phyloP scores from a whole-genome alignment of 1,284 basidiomycete genomes.

The Coniferiporia weirii region DNA sequence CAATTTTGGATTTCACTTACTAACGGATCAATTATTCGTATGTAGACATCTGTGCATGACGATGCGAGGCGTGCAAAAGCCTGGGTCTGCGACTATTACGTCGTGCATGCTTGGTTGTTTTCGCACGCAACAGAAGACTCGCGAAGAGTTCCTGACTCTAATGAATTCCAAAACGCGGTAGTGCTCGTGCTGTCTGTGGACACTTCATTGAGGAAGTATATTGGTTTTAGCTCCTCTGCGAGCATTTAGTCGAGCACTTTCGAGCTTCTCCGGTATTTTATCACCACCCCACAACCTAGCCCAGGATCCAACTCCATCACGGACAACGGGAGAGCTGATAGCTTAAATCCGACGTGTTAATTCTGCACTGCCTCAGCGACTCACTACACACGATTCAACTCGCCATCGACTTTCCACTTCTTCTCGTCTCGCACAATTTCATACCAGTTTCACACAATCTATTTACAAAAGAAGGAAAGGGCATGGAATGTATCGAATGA shows the following conservation, averaged over 20 bases:
- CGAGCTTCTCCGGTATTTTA: slow-evolving; percentile 24
- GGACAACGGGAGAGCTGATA: background rate
- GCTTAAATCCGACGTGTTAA: background rate
- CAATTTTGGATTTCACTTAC: background rate
- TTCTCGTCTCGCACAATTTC: background rate
- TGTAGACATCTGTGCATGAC: slow-evolving; percentile 97
- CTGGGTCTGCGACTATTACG: slow-evolving; percentile 91
- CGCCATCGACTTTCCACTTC: background rate
- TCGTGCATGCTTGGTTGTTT: slow-evolving; percentile 99
- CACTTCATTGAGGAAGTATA: too few species aligned
- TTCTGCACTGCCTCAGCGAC: background rate
- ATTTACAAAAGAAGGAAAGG: too few species aligned
- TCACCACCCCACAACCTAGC: slow-evolving; percentile 22
- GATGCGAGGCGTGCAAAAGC: slow-evolving; percentile 99
- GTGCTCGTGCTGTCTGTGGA: background rate
- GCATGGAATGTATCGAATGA: too few species aligned
- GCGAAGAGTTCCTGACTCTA: slow-evolving; percentile 88
- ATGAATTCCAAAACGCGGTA: slow-evolving; percentile 41
- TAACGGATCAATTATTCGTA: slow-evolving; percentile 8
- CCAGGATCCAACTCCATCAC: slow-evolving; percentile 15
- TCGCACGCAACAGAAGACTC: slow-evolving; percentile 93
- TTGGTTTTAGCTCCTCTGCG: too few species aligned
- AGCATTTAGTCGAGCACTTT: too few species aligned
- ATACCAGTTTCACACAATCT: background rate
- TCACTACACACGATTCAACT: slow-evolving; percentile 14